Conservation (phyloP, 192 early-diverging fungal genomes). For the Entophlyctis luteolus region DNA sequence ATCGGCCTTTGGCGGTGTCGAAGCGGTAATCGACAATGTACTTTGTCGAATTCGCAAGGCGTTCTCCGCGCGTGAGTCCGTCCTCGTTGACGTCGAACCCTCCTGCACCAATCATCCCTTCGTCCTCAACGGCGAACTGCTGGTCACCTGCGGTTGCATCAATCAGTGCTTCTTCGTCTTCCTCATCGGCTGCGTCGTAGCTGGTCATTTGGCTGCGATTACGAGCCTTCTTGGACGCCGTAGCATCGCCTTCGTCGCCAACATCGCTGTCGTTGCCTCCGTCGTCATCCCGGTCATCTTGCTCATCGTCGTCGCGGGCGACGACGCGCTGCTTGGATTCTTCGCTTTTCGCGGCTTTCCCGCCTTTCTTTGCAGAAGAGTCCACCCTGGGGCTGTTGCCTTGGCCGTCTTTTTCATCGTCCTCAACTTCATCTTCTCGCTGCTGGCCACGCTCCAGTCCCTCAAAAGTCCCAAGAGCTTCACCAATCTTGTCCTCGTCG, state of each 20-base stretch:
- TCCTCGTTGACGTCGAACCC: constrained; percentile 37
- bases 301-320: constrained; percentile 44
- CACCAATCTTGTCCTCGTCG: constrained; percentile 34
- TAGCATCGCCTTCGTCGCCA: constrained; percentile 68
- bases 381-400: too few relatives aligned
- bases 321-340: too few relatives aligned
- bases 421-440: constrained; percentile 24
- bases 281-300: constrained; percentile 59
- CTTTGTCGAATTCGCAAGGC: constrained; percentile 51
- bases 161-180: constrained; percentile 57
- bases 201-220: constrained; percentile 63
- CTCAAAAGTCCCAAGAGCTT: constrained; percentile 38
- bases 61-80: constrained; percentile 45
- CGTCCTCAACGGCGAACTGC: too few relatives aligned
- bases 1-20: constrained; percentile 62
- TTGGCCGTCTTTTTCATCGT: constrained; percentile 42
- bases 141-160: too few relatives aligned
- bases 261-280: constrained; percentile 60
- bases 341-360: constrained; percentile 2
- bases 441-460: constrained; percentile 14
- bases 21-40: constrained; percentile 73
- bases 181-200: constrained; percentile 85
- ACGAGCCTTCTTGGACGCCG: constrained; percentile 56
- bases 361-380: constrained; percentile 24
- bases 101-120: constrained; percentile 40